Evolutionary conservation across 306 rosid species (phyloP).

Genomic region (Abrus pulchellus): DNA sequence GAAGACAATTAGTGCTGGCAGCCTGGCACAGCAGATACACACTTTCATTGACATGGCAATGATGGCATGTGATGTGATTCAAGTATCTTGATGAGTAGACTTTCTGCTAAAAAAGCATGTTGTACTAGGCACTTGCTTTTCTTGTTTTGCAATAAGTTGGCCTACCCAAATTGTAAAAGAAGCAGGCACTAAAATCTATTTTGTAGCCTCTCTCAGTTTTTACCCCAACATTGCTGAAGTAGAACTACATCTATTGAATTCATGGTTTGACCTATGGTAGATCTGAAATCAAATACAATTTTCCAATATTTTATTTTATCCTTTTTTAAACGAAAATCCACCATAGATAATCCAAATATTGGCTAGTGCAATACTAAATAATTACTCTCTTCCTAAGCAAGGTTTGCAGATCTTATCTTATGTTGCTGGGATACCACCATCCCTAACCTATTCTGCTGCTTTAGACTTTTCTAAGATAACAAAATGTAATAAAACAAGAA

Average conservation of each 20-base stretch:
- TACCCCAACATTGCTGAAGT: neutral
- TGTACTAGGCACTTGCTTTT: neutral
- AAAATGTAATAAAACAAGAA: too few species aligned
- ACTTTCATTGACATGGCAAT: conserved; percentile 29
- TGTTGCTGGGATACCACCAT: conserved; percentile 4
- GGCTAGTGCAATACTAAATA: conserved; percentile 5
- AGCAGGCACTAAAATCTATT: neutral
- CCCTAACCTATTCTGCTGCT: conserved; percentile 25
- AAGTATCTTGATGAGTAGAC: conserved; percentile 36
- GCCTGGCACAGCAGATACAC: conserved; percentile 30
- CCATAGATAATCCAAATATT: neutral
- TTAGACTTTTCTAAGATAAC: neutral
- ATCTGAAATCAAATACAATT: conserved; percentile 21
- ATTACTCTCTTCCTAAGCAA: neutral
- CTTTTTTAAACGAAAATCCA: neutral
- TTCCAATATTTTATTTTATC: conserved; percentile 10
- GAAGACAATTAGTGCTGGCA: conserved; percentile 35
- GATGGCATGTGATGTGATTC: conserved; percentile 12
- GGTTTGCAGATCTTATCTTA: neutral
- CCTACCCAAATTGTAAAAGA: conserved; percentile 10
- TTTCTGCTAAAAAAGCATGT: conserved; percentile 20
- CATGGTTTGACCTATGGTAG: conserved; percentile 16
- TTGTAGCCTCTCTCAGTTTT: neutral
- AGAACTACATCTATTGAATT: neutral
- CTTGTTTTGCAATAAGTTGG: neutral